phyloP scores from a whole-genome alignment of 2,329 filamentous ascomycete genomes.

The Macrophomina pseudophaseolina region DNA sequence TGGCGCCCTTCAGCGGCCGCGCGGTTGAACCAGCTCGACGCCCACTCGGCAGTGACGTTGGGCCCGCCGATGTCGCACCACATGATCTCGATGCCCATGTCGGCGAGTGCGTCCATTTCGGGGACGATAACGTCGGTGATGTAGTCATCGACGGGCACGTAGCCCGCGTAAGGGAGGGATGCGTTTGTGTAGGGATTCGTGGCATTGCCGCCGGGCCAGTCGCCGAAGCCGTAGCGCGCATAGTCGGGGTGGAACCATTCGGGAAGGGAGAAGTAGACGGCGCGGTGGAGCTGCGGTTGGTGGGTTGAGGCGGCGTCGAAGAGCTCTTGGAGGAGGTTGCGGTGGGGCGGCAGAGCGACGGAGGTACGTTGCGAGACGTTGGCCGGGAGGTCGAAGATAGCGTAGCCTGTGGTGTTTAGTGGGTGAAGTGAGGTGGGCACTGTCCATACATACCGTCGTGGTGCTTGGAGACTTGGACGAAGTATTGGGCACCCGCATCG shows the following conservation, averaged over 20 bases:
- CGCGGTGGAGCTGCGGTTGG: slow-evolving; percentile 52
- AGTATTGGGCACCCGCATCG: slow-evolving; percentile 58
- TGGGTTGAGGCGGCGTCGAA: slow-evolving; percentile 51
- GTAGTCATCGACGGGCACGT: slow-evolving; percentile 48
- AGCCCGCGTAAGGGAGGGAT: slow-evolving; percentile 50
- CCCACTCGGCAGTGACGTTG: slow-evolving; percentile 50
- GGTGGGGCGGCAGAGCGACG: slow-evolving; percentile 46
- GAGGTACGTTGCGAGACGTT: slow-evolving; percentile 49
- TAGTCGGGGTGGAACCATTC: slow-evolving; percentile 57
- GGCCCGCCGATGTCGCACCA: slow-evolving; percentile 55
- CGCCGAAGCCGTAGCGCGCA: slow-evolving; percentile 43
- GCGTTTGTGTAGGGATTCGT: slow-evolving; percentile 52
- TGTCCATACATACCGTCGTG: neutral
- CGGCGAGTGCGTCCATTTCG: slow-evolving; percentile 52
- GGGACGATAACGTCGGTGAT: slow-evolving; percentile 49
- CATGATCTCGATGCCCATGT: slow-evolving; percentile 50
- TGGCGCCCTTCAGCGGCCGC: slow-evolving; percentile 50
- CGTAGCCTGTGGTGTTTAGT: slow-evolving; percentile 45
- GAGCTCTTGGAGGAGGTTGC: slow-evolving; percentile 49
- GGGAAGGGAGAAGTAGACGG: slow-evolving; percentile 52
- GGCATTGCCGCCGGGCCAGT: slow-evolving; percentile 49
- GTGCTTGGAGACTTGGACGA: slow-evolving; percentile 49
- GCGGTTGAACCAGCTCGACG: slow-evolving; percentile 50
- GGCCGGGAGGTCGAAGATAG: slow-evolving; percentile 50
- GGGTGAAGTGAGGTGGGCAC: neutral